Evolutionary conservation across 495 filamentous ascomycete species (phyloP).

Genomic region (Cercophora scortea): DNA sequence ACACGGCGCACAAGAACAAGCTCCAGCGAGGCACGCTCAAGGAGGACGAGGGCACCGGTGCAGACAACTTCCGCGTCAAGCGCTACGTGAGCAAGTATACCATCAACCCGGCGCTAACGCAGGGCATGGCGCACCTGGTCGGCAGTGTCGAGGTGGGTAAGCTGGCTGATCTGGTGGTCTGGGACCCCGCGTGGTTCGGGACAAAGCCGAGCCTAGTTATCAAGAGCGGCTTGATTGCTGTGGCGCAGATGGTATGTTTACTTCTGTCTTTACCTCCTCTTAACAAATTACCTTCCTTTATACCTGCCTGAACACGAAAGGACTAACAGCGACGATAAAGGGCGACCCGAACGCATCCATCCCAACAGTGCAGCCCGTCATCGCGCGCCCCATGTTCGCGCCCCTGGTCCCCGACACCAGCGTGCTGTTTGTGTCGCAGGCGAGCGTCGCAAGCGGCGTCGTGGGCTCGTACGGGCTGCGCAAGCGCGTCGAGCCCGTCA

Average conservation of each 20-base stretch:
- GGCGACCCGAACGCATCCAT: conserved; percentile 94
- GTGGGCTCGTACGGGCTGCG: conserved; percentile 65
- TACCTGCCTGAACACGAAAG: not conserved
- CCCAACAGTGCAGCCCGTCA: conserved; percentile 80
- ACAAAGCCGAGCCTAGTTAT: conserved; percentile 77
- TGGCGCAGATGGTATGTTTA: conserved; percentile 69
- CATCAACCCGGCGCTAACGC: conserved; percentile 89
- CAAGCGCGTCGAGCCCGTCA: conserved; percentile 77
- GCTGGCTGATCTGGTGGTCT: conserved; percentile 84
- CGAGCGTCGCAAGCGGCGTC: conserved; percentile 54
- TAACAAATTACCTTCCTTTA: not conserved
- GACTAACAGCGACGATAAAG: conserved; percentile 37
- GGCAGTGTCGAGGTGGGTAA: conserved; percentile 87
- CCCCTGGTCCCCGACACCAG: conserved; percentile 61
- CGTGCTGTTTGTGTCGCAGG: conserved; percentile 77
- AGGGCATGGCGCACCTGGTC: conserved; percentile 87
- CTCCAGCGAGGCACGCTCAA: conserved; percentile 66
- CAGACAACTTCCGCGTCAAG: conserved; percentile 91
- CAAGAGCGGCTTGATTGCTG: conserved; percentile 85
- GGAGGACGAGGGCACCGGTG: conserved; percentile 74
- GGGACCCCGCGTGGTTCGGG: conserved; percentile 81
- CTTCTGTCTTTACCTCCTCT: not conserved
- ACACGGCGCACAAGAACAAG: conserved; percentile 98
- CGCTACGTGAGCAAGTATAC: conserved; percentile 96
- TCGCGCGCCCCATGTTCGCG: conserved; percentile 84